Percentiles rank a stretch among this genome's conserved stretches.
Evolutionary conservation across 805 yeast genomes (phyloP).

Genomic region (Lipomyces yamanashiensis): DNA sequence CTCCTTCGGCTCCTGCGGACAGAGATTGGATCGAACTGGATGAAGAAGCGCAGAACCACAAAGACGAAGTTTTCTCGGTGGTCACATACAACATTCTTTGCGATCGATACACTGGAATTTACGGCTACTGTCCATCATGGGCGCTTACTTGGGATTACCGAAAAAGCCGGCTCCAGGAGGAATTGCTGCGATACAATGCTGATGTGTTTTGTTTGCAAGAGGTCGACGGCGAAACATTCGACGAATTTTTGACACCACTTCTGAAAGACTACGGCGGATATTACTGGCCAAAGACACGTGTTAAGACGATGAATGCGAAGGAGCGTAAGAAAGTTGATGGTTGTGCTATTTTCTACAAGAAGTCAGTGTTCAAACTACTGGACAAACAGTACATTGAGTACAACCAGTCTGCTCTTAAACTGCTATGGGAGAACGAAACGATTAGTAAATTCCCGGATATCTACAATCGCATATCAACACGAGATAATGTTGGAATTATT

Average conservation of each 20-base stretch:
- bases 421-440: conserved; percentile 54
- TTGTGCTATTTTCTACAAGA: conserved; percentile 89
- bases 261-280: conserved; percentile 78
- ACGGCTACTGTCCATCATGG: conserved; percentile 96
- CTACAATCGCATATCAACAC: conserved; percentile 93
- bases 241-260: conserved; percentile 86
- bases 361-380: conserved; percentile 67
- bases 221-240: conserved; percentile 84
- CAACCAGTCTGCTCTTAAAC: conserved; percentile 52
- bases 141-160: conserved; percentile 94
- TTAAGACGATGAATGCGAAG: conserved; percentile 69
- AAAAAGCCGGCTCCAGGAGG: conserved; percentile 72
- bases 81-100: conserved; percentile 91
- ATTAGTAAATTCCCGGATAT: conserved; percentile 93
- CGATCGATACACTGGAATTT: conserved; percentile 93
- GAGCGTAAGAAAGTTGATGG: conserved; percentile 95
- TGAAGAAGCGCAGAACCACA: conserved; percentile 65
- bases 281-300: conserved; percentile 87
- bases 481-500: conserved; percentile 88
- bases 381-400: conserved; percentile 81
- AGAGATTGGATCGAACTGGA: conserved; percentile 83
- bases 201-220: conserved; percentile 94
- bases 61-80: conserved; percentile 61
- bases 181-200: conserved; percentile 64
- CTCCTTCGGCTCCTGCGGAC: conserved; percentile 63